Conservation (phyloP, 768 basidiomycete species). For the Calvatia gigantea region DNA sequence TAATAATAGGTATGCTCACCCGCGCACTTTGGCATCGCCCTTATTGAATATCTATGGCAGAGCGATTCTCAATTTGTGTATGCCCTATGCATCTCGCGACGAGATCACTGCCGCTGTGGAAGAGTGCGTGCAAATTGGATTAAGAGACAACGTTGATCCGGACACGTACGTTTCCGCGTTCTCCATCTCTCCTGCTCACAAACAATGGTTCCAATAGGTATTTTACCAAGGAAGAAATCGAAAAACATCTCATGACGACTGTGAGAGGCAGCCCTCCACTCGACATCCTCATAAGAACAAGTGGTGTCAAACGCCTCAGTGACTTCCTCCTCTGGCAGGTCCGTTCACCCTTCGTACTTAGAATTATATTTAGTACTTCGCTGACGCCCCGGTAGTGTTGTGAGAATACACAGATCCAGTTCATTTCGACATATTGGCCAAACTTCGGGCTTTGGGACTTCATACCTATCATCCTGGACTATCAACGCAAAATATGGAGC, state of each 20-base stretch:
- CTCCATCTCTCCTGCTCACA: not conserved
- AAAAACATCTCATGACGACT: slow-evolving; percentile 63
- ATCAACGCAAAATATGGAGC: slow-evolving; percentile 74
- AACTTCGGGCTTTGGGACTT: slow-evolving; percentile 87
- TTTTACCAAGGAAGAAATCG: slow-evolving; percentile 67
- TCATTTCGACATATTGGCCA: slow-evolving; percentile 86
- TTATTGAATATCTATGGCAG: slow-evolving; percentile 34
- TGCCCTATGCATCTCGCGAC: slow-evolving; percentile 89
- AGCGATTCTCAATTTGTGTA: slow-evolving; percentile 86
- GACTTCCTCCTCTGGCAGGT: slow-evolving; percentile 98
- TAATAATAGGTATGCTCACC: slow-evolving; percentile 56
- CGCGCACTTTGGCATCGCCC: not conserved
- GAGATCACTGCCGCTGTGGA: slow-evolving; percentile 85
- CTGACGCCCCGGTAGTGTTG: slow-evolving; percentile 50
- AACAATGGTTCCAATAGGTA: slow-evolving; percentile 17
- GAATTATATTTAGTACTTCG: not conserved
- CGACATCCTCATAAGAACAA: slow-evolving; percentile 88
- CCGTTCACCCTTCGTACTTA: slow-evolving; percentile 18
- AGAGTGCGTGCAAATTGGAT: slow-evolving; percentile 38
- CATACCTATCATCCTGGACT: slow-evolving; percentile 83
- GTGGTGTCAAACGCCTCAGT: slow-evolving; percentile 83
- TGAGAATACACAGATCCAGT: slow-evolving; percentile 85
- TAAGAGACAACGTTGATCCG: slow-evolving; percentile 21
- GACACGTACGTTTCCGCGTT: slow-evolving; percentile 18
- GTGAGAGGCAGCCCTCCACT: slow-evolving; percentile 70